A percentile compares a stretch with the other conserved stretches of the same genome.
These are phyloP conservation scores for Nothophaeocryptopus gaeumannii DNA, from an alignment of 2,329 filamentous ascomycete genomes.

Conservation along the genomic window DNA sequence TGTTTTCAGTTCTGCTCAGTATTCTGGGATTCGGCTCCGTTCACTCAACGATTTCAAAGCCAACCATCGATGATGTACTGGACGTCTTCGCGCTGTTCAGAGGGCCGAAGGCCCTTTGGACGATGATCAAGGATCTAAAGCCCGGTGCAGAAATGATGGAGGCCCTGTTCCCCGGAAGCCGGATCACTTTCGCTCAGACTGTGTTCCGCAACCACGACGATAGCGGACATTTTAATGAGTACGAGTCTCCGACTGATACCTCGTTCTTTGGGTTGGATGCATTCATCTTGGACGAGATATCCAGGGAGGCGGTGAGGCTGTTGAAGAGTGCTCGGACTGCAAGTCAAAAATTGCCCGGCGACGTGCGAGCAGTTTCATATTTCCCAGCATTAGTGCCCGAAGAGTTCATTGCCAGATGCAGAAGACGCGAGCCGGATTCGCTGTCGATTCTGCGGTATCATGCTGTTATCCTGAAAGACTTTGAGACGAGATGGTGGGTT, in stretches of 20 bases:
- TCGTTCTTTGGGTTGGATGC: conserved; percentile 6
- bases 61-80: conserved; percentile 26
- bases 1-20: conserved; percentile 28
- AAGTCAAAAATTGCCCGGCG: conserved; percentile 7
- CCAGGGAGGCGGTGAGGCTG: conserved; percentile 9
- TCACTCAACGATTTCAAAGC: conserved; percentile 20
- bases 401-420: conserved; percentile 21
- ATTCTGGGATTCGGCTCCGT: conserved; percentile 28
- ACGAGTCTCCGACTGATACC: background rate
- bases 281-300: conserved; percentile 7
- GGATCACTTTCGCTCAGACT: conserved; percentile 2
- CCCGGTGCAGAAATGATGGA: conserved; percentile 17
- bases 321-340: conserved; percentile 12
- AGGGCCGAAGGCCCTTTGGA: conserved; percentile 24
- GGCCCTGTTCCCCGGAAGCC: conserved; percentile 14
- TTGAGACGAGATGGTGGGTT: conserved; percentile 26
- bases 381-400: conserved; percentile 27
- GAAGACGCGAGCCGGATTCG: conserved; percentile 21
- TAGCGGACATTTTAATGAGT: background rate
- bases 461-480: conserved; percentile 19
- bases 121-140: conserved; percentile 10
- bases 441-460: conserved; percentile 24
- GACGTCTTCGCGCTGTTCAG: conserved; percentile 28
- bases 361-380: conserved; percentile 23
- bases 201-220: conserved; percentile 2